phyloP scores from a whole-genome alignment of 1,139 yeast species.

The Insectozyma bohioensis region DNA sequence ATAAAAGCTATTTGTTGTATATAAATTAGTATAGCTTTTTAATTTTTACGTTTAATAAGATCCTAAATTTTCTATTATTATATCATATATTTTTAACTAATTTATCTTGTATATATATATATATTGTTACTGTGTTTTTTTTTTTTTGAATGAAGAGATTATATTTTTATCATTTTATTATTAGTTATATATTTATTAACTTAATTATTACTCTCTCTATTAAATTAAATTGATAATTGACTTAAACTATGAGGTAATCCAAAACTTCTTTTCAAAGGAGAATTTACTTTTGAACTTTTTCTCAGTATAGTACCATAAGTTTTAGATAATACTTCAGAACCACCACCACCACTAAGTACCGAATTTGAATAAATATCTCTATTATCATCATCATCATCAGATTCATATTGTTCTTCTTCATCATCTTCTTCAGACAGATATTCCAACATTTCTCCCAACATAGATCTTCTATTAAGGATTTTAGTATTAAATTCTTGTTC shows the following conservation, averaged over 20 bases:
- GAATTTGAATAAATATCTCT: constrained; percentile 1
- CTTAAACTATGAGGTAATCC: constrained; percentile 12
- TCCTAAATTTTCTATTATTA: no score
- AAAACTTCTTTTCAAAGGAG: constrained; percentile 10
- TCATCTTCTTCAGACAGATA: constrained; percentile 27
- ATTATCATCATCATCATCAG: constrained; percentile 3
- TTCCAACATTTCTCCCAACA: constrained; percentile 49
- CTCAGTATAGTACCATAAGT: constrained; percentile 13
- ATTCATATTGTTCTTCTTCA: constrained; percentile 8
- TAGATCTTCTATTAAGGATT: constrained; percentile 36
- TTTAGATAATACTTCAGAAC: constrained; percentile 7
- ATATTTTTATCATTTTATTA: background rate
- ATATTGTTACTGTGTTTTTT: no score
- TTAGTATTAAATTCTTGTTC: constrained; percentile 14
- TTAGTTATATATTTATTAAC: constrained; percentile 1
- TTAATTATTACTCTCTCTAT: background rate
- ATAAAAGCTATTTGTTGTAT: no score
- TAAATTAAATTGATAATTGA: constrained; percentile 5
- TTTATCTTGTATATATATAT: constrained; percentile 5
- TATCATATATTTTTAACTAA: no score
- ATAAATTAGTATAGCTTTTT: no score
- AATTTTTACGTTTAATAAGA: no score
- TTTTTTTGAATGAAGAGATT: no score
- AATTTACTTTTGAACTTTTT: constrained; percentile 1
- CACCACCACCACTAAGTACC: no score